Evolutionary conservation across 352 stramenopile genomes (phyloP).

Genomic region (Phytopythium kandeliae): DNA sequence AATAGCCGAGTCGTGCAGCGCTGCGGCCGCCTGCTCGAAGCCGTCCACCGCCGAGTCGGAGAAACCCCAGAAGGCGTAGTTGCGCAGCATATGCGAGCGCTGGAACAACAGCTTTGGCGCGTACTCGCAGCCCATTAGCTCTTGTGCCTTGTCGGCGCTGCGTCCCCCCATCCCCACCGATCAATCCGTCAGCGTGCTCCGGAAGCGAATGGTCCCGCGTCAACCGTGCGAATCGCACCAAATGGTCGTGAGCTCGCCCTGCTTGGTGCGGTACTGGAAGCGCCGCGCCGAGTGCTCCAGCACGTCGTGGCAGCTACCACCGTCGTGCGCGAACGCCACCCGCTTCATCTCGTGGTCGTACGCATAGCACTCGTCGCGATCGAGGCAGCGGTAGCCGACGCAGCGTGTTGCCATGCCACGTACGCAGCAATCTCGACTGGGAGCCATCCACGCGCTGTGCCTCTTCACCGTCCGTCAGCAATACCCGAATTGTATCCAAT

Average conservation of each 20-base stretch:
- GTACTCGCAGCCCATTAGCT: constrained; percentile 70
- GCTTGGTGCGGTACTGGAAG: constrained; percentile 33
- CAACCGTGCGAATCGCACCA: constrained; percentile 8
- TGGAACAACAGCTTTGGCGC: constrained; percentile 72
- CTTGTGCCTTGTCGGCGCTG: constrained; percentile 34
- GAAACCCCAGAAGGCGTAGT: constrained; percentile 78
- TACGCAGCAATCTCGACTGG: no score
- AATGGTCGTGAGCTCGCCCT: constrained; percentile 29
- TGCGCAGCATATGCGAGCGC: constrained; percentile 53
- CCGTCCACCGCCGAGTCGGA: constrained; percentile 41
- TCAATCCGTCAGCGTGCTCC: no score
- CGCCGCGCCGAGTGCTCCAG: constrained; percentile 20
- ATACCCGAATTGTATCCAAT: no score
- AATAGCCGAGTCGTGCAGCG: constrained; percentile 13
- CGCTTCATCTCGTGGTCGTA: constrained; percentile 43
- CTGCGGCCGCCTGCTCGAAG: constrained; percentile 33
- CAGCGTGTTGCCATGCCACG: constrained; percentile 16
- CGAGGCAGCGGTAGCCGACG: constrained; percentile 43
- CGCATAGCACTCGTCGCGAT: constrained; percentile 54
- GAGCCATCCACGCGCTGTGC: no score
- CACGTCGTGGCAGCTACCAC: constrained; percentile 23
- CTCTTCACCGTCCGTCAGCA: neutral
- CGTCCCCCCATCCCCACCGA: no score
- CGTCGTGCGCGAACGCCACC: constrained; percentile 26
- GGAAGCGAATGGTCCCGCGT: no score